A percentile compares a stretch with the other conserved stretches of the same genome.
phyloP scores from a whole-genome alignment of 495 filamentous ascomycete genomes.

The Neurospora sp. region DNA sequence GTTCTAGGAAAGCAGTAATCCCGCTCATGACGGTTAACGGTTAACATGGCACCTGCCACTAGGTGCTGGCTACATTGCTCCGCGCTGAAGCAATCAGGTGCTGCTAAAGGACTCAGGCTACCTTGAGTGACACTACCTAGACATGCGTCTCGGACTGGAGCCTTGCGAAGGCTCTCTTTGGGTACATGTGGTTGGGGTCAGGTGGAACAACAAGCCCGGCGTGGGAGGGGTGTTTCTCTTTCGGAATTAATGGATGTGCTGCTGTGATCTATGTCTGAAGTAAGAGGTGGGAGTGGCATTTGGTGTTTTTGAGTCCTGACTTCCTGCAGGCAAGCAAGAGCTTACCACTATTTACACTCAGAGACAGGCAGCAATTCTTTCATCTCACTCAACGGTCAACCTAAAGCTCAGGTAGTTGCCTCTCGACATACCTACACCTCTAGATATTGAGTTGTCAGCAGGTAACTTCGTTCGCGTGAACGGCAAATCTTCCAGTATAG shows the following conservation, averaged over 20 bases:
- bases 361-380: too few relatives aligned
- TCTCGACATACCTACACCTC: too few relatives aligned
- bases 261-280: not conserved
- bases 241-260: not conserved
- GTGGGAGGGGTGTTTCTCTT: not conserved
- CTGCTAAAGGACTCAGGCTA: not conserved
- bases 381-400: too few relatives aligned
- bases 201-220: not conserved
- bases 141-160: not conserved
- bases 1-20: not conserved
- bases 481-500: not conserved
- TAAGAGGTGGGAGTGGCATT: not conserved
- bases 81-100: not conserved
- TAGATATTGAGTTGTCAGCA: not conserved
- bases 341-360: too few relatives aligned
- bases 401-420: too few relatives aligned
- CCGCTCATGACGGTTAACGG: not conserved
- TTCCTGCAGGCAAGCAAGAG: not conserved
- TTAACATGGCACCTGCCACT: not conserved
- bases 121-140: not conserved
- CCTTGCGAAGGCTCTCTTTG: not conserved
- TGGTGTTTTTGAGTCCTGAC: not conserved
- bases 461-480: not conserved
- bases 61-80: not conserved
- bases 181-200: not conserved